Conservation (phyloP, 2,329 filamentous ascomycete species). For the Stachybotrys echinatus region DNA sequence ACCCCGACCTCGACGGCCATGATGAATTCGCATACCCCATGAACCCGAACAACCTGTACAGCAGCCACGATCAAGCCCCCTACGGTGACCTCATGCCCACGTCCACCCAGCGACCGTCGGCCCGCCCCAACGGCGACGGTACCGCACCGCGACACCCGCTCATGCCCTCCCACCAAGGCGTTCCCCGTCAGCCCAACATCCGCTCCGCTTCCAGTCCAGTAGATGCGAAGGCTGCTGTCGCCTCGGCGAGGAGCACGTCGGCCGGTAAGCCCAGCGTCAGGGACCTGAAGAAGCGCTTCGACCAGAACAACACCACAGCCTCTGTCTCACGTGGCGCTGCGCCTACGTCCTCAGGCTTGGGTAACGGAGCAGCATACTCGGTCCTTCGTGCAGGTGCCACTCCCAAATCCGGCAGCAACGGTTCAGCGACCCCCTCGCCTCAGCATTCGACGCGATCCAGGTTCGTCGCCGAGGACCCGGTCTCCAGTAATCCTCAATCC, state of each 20-base stretch:
- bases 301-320: constrained; percentile 46
- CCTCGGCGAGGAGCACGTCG: constrained; percentile 25
- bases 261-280: constrained; percentile 63
- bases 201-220: constrained; percentile 54
- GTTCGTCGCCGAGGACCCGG: constrained; percentile 43
- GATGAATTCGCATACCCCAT: neutral
- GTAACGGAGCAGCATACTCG: constrained; percentile 30
- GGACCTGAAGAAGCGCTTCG: constrained; percentile 75
- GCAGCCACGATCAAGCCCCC: constrained; percentile 18
- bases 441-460: constrained; percentile 38
- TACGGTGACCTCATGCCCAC: constrained; percentile 25
- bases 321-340: constrained; percentile 26
- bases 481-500: constrained; percentile 50
- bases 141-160: constrained; percentile 42
- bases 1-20: neutral
- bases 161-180: constrained; percentile 32
- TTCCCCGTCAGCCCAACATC: constrained; percentile 31
- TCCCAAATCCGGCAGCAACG: constrained; percentile 11
- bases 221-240: constrained; percentile 33
- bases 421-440: constrained; percentile 15
- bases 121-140: constrained; percentile 47
- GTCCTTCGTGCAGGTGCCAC: constrained; percentile 28
- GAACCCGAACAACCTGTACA: neutral
- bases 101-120: constrained; percentile 35
- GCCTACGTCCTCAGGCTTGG: constrained; percentile 25